Base-by-base conservation (phyloP, 768 basidiomycete species). In the Mycena vulgaris region DNA sequence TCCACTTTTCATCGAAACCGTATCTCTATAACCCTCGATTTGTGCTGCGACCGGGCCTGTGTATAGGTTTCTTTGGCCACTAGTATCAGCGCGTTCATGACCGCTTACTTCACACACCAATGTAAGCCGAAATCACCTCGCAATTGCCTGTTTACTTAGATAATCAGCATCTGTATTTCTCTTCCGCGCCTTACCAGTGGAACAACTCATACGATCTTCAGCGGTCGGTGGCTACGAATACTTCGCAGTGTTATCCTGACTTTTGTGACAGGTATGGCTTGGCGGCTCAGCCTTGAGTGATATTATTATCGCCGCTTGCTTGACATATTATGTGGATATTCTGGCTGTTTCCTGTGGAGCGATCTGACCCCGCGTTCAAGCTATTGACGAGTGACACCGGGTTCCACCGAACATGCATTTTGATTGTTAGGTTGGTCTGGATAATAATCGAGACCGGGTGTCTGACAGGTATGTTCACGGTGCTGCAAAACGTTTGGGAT, bases 301-400 rank as follows among this genome's bases (percentile, higher is more conserved):
- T 42, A 47, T 59, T 11, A 28, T 47, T 16, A 59, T 59, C 33
- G 58, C 58, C 5, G 42, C 23, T 5, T 59, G 42, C 30, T 47
- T 59, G 58, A 59, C 58, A 3, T 59, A 59, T n/a, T 47, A 31
- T 23, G 42, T 59, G 39, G n/a, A 17, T 30, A 9, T 47, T 8
- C 13, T 47, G 0, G 1, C 19, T 31, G 8, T 14, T 7, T 17
- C 2, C 17, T 3, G 28, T 31, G 8, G 40, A 25, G 39, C 40
- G 39, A 37, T 39, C n/a, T 23, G 35, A 57, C n/a, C 10, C 13
- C n/a, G 35, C 2, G 23, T n/a, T 47, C 19, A 1, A 59, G 58
- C 42, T 59, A 0, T 13, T 30, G 10, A 45, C 30, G 33, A n/a
- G 7, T 2, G 30, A 19, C 21, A 59, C 58, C 2, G 58, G 21